Base-by-base conservation (phyloP, 169 alveolate species). In the Eimeria tenella region DNA sequence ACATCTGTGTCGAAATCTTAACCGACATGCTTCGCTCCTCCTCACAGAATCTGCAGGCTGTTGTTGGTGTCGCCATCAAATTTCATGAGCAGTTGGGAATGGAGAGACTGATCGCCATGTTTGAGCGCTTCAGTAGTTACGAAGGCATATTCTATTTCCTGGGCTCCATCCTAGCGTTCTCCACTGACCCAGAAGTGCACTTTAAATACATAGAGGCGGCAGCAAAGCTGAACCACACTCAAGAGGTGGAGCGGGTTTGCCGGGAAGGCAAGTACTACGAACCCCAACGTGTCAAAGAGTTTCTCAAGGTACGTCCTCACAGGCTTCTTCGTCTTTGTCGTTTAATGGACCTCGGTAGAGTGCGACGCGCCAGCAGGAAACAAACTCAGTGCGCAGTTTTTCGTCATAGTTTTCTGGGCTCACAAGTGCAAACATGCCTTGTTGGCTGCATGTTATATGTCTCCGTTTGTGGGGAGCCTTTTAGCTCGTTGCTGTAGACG, bases 181-280 rank as follows among this genome's bases (percentile, higher is more conserved):
- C 91, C 96, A 83, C 96, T 68, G 95, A 84, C 94, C 97, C 98
- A 49, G 99, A 98, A 77, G 97, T 98, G 94, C 97, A 98, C 97
- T 98, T 82, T 97, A 77, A 96, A 95, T 99, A 99, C 96, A 99
- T 99, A 88, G 99, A 99, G 96, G 99, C 99, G 53, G 99, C 99
- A 21, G 99, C 99, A 53, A 98, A 98, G 79, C 97, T 99, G 42
- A 98, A 98, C 95, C 99, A 99, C 96, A 95, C 97, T 93, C 99
- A 97, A 95, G 99, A 99, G 96, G 99, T 99, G 63, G 99, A 99
- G 95, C 97, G 99, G 91, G 99, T 99, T 71, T 98, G 99, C 93
- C 97, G 98, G 92, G 99, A 99, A 86, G 97, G 97, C 93, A 98
- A 98, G 95, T 97, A 97, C 58, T 99, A 99, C 95, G 99, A 99